These are phyloP conservation scores for Aspergillus sp. DNA, from an alignment of 2,329 filamentous ascomycete species.

Conservation along the genomic window DNA sequence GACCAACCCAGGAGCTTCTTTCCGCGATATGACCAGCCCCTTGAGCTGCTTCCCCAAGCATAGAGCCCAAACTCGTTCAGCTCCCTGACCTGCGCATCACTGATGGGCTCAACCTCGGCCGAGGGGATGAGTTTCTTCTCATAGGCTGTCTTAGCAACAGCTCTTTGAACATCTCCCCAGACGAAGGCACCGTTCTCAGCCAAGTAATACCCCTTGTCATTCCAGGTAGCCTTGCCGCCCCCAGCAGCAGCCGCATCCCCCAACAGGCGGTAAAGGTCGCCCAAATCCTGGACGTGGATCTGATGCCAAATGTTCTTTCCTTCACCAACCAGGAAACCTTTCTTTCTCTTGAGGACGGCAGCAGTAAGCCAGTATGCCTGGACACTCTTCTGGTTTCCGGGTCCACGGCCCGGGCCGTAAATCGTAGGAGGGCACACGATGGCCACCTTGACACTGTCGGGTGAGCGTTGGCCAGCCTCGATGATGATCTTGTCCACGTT, in stretches of 20 bases:
- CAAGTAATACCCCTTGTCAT: slow-evolving; percentile 51
- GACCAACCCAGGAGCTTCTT: slow-evolving; percentile 41
- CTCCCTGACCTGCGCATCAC: slow-evolving; percentile 40
- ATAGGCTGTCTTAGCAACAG: slow-evolving; percentile 47
- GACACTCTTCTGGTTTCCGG: slow-evolving; percentile 40
- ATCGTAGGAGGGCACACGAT: slow-evolving; percentile 44
- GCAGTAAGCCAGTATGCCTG: slow-evolving; percentile 43
- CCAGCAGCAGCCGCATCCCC: slow-evolving; percentile 40
- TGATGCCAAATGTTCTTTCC: slow-evolving; percentile 43
- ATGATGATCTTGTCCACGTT: slow-evolving; percentile 44
- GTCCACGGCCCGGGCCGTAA: slow-evolving; percentile 40
- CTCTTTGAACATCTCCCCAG: slow-evolving; percentile 41
- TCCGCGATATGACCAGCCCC: slow-evolving; percentile 36
- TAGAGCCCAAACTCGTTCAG: slow-evolving; percentile 38
- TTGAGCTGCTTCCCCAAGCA: slow-evolving; percentile 40
- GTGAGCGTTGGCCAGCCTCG: slow-evolving; percentile 23
- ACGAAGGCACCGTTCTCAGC: slow-evolving; percentile 44
- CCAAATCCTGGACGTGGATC: slow-evolving; percentile 43
- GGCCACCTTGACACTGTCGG: slow-evolving; percentile 35
- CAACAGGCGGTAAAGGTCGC: slow-evolving; percentile 36
- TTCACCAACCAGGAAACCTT: slow-evolving; percentile 41
- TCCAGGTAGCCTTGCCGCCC: slow-evolving; percentile 43
- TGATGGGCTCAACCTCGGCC: slow-evolving; percentile 37
- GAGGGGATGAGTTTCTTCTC: slow-evolving; percentile 54
- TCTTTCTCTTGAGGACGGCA: slow-evolving; percentile 36